phyloP scores from a whole-genome alignment of 371 early-diverging fungal genomes.

The Smittium mucronatum region DNA sequence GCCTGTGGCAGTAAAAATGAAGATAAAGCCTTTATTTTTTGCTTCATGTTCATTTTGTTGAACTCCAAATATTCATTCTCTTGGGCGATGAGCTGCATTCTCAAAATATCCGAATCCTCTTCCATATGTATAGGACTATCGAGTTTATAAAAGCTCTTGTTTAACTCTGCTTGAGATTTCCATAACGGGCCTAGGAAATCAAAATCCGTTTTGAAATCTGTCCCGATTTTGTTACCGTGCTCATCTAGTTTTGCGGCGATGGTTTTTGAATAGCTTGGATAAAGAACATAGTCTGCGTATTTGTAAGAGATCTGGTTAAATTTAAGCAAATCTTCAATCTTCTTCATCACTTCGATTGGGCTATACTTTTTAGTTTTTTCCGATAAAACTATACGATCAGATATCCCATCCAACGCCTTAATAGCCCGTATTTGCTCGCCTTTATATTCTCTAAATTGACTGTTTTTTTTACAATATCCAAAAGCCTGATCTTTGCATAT shows the following conservation, averaged over 20 bases:
- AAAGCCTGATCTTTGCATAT: not conserved
- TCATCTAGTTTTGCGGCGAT: not conserved
- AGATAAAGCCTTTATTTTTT: not conserved
- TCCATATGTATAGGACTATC: not conserved
- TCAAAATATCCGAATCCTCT: not conserved
- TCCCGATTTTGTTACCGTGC: not conserved
- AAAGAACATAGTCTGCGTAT: not conserved
- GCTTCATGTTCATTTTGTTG: not conserved
- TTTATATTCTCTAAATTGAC: not conserved
- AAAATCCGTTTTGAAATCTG: not conserved
- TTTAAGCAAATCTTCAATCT: slow-evolving; percentile 6
- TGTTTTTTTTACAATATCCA: not conserved
- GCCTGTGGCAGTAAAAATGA: not conserved
- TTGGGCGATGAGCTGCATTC: not conserved
- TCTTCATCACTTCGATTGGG: not conserved
- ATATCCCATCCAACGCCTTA: not conserved
- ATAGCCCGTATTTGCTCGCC: not conserved
- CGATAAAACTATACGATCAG: not conserved
- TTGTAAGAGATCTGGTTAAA: not conserved
- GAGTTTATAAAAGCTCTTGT: not conserved
- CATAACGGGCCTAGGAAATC: not conserved
- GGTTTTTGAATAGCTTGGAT: not conserved
- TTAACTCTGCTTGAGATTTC: not conserved
- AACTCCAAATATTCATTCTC: not conserved
- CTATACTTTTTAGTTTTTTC: not conserved